Evolutionary conservation across 331 rosid species (phyloP).

Genomic region (Rhamnella rubrinervis): DNA sequence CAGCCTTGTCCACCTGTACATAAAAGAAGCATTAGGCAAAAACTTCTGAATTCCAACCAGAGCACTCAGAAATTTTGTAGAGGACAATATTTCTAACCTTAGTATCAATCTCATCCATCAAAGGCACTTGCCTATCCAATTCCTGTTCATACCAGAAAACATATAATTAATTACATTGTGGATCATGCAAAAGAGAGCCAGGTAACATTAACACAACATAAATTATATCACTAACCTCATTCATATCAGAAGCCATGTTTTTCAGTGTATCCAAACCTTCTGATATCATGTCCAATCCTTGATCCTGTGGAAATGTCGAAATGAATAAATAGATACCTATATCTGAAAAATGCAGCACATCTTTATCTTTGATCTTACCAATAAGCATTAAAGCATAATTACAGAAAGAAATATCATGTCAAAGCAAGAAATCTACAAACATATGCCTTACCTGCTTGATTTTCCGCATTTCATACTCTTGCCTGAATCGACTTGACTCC

Average conservation of each 20-base stretch:
- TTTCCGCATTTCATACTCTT: conserved; percentile 96
- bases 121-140: conserved; percentile 93
- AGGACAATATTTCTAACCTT: conserved; percentile 55
- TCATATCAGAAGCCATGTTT: conserved; percentile 96
- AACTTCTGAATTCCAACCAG: background rate
- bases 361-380: background rate
- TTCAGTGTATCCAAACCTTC: conserved; percentile 93
- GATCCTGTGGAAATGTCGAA: conserved; percentile 60
- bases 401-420: background rate
- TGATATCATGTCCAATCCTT: conserved; percentile 90
- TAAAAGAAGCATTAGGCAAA: conserved; percentile 20
- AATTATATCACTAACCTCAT: conserved; percentile 59
- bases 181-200: conserved; percentile 4
- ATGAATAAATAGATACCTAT: conserved; percentile 24
- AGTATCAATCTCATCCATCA: conserved; percentile 97
- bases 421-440: conserved; percentile 9
- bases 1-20: conserved; percentile 86
- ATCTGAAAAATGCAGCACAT: background rate
- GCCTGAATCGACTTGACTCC: conserved; percentile 77
- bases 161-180: conserved; percentile 7
- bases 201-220: too few relatives aligned
- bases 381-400: conserved; percentile 12
- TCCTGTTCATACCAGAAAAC: conserved; percentile 53
- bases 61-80: conserved; percentile 2
- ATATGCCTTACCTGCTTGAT: conserved; percentile 67